Base-by-base conservation (phyloP, 495 filamentous ascomycete species). In the Amniculicola lignicola region DNA sequence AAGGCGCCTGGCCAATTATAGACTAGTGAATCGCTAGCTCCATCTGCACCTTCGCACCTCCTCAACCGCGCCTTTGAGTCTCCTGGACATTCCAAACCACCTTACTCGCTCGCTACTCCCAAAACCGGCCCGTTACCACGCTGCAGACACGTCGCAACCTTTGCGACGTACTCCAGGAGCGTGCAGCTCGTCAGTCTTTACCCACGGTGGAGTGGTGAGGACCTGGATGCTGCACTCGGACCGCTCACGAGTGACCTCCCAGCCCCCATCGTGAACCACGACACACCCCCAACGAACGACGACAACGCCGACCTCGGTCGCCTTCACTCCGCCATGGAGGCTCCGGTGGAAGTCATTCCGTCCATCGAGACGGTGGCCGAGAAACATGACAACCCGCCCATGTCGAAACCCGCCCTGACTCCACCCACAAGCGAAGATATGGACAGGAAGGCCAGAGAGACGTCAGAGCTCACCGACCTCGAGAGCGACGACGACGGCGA, bases 401-500 rank as follows among this genome's bases (percentile, higher is more conserved):
- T 12, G 22, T 44, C 37, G 10, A 62, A 62, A 35, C 52, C 65
- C 22, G 70, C 69, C 27, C 62, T 74, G 25, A 74, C 72, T 29
- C 73, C 72, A 53, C 71, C 73, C 10, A 68, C 68, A 35, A 72
- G 68, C 55, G 73, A 74, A 56, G 69, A 72, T 35, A 60, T 62
- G 56, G 68, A 61, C 29, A 59, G 66, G 37, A 44, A 68, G 23
- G 49, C 69, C 39, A 60, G 54, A 21, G 49, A 56, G 55, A 69
- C 67, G 22, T 69, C 67, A 16, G 67, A 70, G 40, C 59, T 72
- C 31, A 69, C 69, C 29, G 73, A 73, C 28, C 59, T 74, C 48
- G 71, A 75, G 23, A 66, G 61, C 11, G 76, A 83, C 10, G 84
- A 87, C 50, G 85, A 89, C 56, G 88, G 88, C 62, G 81, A 78